Conservation (phyloP, 2,329 filamentous ascomycete species). For the Penicillium paneum region DNA sequence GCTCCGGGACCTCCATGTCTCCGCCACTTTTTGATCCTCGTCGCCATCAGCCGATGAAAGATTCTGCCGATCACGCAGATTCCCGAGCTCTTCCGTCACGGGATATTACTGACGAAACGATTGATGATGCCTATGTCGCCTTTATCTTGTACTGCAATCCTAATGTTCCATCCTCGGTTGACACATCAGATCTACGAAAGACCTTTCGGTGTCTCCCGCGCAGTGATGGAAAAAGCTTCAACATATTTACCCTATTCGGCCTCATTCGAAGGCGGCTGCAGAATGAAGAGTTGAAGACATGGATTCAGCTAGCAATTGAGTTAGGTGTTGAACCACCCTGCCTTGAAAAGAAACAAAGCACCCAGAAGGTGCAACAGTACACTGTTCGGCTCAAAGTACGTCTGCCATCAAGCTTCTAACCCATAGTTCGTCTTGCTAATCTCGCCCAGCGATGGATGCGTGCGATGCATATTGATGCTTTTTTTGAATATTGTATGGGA, state of each 20-base stretch:
- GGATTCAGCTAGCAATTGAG: slow-evolving; percentile 81
- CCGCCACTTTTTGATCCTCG: slow-evolving; percentile 36
- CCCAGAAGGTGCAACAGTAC: slow-evolving; percentile 93
- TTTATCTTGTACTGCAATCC: slow-evolving; percentile 94
- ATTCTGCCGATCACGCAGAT: slow-evolving; percentile 44
- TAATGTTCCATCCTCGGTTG: slow-evolving; percentile 64
- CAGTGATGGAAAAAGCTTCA: slow-evolving; percentile 84
- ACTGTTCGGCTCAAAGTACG: slow-evolving; percentile 82
- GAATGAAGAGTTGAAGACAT: slow-evolving; percentile 81
- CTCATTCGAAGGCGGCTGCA: slow-evolving; percentile 72
- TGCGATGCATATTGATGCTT: slow-evolving; percentile 90
- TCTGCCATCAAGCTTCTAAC: not conserved
- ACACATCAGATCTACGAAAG: slow-evolving; percentile 68
- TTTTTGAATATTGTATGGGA: slow-evolving; percentile 83
- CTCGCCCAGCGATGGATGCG: slow-evolving; percentile 80
- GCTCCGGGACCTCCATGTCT: slow-evolving; percentile 41
- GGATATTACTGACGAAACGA: slow-evolving; percentile 64
- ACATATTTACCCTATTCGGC: slow-evolving; percentile 70
- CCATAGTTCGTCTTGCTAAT: slow-evolving; percentile 8
- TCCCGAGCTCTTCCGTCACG: slow-evolving; percentile 60
- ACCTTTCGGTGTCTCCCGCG: slow-evolving; percentile 77
- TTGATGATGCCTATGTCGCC: slow-evolving; percentile 76
- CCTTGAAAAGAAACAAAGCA: slow-evolving; percentile 77
- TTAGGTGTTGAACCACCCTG: slow-evolving; percentile 86
- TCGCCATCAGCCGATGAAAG: slow-evolving; percentile 29